A percentile compares a stretch with the other conserved stretches of the same genome.
Evolutionary conservation across 164 flowering plant species (phyloP).

Genomic region (Nelumbo lutea): DNA sequence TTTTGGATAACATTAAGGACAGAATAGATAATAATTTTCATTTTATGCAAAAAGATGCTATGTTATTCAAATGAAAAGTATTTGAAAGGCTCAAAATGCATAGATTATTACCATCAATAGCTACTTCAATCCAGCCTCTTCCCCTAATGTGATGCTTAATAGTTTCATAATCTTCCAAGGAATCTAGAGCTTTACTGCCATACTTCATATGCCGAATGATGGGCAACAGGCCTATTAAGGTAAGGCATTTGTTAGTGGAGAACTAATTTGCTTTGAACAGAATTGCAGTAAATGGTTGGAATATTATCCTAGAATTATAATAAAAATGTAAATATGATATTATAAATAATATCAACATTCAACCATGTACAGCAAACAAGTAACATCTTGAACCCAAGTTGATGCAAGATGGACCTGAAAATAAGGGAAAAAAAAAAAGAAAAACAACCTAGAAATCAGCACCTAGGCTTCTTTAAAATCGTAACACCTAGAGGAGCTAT

Average conservation of each 20-base stretch:
- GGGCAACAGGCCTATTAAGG: slow-evolving; percentile 68
- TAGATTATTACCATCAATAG: slow-evolving; percentile 48
- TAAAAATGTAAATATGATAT: not conserved
- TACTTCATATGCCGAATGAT: slow-evolving; percentile 51
- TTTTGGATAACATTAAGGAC: not conserved
- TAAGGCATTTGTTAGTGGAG: slow-evolving; percentile 2
- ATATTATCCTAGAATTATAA: not conserved
- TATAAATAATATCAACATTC: not conserved
- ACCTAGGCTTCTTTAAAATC: too few species aligned
- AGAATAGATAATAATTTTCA: not conserved
- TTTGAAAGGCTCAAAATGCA: not conserved
- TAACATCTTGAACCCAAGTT: not conserved
- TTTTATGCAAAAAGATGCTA: not conserved
- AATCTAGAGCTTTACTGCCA: slow-evolving; percentile 42
- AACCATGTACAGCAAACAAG: not conserved
- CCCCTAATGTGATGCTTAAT: slow-evolving; percentile 24
- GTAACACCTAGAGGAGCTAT: too few species aligned
- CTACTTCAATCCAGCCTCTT: slow-evolving; percentile 55
- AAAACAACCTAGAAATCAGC: too few species aligned
- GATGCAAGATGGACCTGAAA: not conserved
- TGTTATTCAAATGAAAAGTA: not conserved
- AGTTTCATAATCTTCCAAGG: slow-evolving; percentile 34
- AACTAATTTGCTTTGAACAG: not conserved
- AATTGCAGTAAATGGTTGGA: not conserved
- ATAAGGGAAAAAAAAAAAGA: not conserved